Evolutionary conservation across 345 rosid genomes (phyloP), one percentile per base, ranked within the genome.

Genomic region (Chamaenerion angustifolium): DNA sequence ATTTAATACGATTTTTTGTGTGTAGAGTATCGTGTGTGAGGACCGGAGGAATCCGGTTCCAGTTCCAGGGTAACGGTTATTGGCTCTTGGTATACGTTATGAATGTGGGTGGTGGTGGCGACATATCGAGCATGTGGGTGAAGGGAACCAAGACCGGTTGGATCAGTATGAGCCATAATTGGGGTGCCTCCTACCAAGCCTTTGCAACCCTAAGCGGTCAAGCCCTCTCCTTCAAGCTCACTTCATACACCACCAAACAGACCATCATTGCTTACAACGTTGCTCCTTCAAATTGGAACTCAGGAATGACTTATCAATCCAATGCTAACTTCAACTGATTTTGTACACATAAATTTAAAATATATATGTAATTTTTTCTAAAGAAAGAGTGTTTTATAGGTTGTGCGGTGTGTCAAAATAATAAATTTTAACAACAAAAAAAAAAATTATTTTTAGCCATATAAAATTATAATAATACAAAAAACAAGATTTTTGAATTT

Each of bases 91-190:
- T 82, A 17, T 68, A 78, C 46, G 81, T 78, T 62, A 76, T 74
- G 74, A 84, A 88, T 56, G 93, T 84, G 0, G 85, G 82, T 16
- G 95, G 95, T 16, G 69, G 81, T 0, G 88, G 92, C 1, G 88
- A 80, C 51, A 53, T 82, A 3, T 58, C 56, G 9, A 10, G 13
- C 49, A 66, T 88, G 70, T 73, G 77, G 66, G 83, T 85, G 3
- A 82, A 75, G 58, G 97, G 97, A 18, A 82, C 75, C 70, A 68
- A 40, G 35, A 80, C 97, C 0, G 67, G 72, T 10, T 88, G 95
- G 95, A 80, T 88, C 2, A 46, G 66, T 57, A 88, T 85, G 97
- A 80, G 83, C 75, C 95, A 0, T n/a, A n/a, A n/a, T n/a, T n/a
- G n/a, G n/a, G n/a, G n/a, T n/a, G n/a, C n/a, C n/a, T n/a, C n/a